Evolutionary conservation across 805 yeast genomes (phyloP), one percentile per base, ranked within the genome.

Genomic region (Starmerella floricola): DNA sequence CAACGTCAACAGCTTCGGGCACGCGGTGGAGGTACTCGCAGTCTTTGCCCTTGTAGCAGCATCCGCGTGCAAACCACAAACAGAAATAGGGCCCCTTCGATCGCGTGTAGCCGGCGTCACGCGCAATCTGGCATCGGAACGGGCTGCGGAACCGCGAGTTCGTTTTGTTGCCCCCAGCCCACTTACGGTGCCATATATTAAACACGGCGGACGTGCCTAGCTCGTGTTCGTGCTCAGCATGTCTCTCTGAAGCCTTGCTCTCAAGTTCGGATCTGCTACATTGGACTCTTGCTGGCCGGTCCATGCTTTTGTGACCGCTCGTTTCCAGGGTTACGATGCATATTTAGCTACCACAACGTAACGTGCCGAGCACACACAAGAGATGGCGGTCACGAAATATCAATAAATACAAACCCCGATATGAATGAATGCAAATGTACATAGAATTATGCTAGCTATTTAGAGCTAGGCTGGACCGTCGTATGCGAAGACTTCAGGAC

Each of bases 161-260:
- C 15, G 56, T 60, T 12, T 62, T 58, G 44, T 74, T 82, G 12
- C 84, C 86, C 0, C 86, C 85, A 6, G 91, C 75, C 95, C 95
- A 87, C 59, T 79, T 79, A 43, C 79, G 67, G 59, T 74, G 87
- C 96, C 96, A 87, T 13, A 84, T 69, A 54, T 87, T 87, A 65
- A 80, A 87, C 0, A 76, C 74, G 6, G 76, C 73, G 0, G 95
- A 95, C 0, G 80, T 72, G 50, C 82, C 94, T 6, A 34, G 45
- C 18, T 29, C 28, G n/a, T 30, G 36, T 26, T 31, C 33, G 8
- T 5, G n/a, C 13, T 33, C 36, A 10, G 26, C 21, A 5, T 34
- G 16, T 21, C 38, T 29, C 13, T 34, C 31, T 11, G 10, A 12
- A 2, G 26, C n/a, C 0, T 27, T 2, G 23, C 31, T 24, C 4